Evolutionary conservation across 1,284 basidiomycete genomes (phyloP), one percentile per base, ranked within the genome.

Genomic region (Moniliella sp.): DNA sequence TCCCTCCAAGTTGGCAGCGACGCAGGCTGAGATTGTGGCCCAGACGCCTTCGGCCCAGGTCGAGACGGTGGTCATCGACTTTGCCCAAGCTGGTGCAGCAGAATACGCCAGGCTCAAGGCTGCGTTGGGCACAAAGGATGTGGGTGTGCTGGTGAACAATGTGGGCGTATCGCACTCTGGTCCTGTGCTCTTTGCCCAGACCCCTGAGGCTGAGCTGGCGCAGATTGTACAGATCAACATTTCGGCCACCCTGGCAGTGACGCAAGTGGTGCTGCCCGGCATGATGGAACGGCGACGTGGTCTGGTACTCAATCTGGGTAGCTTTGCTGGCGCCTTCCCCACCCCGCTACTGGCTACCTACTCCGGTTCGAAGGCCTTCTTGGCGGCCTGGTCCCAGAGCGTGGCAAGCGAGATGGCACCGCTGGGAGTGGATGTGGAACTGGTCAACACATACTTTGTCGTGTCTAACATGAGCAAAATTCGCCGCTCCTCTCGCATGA

Each of bases 401-500:
- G 70, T 99, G 23, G 78, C 74, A 2, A 75, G 78, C 46, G 91
- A 99, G 60, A 71, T 91, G 39, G 68, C 73, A 41, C 49, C 50
- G 12, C 50, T 62, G 31, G 76, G 78, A 29, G 72, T 97, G 40
- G 64, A 70, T 26, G 82, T 94, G 28, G 73, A 80, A 61, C 71
- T 84, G 50, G 65, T 91, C 40, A 83, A 93, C 65, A 82, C 88
- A 0, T 91, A 83, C 65, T 97, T 91, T 61, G 84, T 99, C 30
- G 46, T 51, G 2, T 83, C 82, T 12, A 80, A 81, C 60, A 76
- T 99, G 67, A 83, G 79, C 35, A 94, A 88, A 62, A 84, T 97
- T 49, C 74, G 80, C 38, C 71, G 68, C 41, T 41, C 81, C 0
- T 74, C 72, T 25, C 45, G 69, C 18, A 63, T 83, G 46, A 72